Conservation (phyloP, 1,139 yeast genomes). For the Hemisphaericaspora xylofermentans region DNA sequence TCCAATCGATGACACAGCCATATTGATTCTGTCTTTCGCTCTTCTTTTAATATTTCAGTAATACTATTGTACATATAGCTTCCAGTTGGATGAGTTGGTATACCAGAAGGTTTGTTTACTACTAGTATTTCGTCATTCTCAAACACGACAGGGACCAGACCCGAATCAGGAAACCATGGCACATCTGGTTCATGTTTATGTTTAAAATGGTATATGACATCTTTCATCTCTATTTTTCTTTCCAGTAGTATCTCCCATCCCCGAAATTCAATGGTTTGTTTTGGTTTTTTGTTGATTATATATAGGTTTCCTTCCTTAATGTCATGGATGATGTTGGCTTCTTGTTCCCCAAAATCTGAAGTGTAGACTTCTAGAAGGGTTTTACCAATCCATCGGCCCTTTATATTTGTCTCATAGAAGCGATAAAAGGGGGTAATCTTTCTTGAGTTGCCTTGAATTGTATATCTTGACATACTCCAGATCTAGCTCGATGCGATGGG, state of each 20-base stretch:
- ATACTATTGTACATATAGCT: slow-evolving; percentile 59
- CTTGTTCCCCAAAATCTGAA: slow-evolving; percentile 43
- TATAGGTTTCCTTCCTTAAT: slow-evolving; percentile 26
- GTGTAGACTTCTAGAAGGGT: slow-evolving; percentile 44
- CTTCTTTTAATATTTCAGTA: slow-evolving; percentile 54
- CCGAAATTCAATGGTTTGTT: slow-evolving; percentile 17
- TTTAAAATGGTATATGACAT: slow-evolving; percentile 42
- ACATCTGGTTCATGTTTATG: slow-evolving; percentile 70
- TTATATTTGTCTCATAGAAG: slow-evolving; percentile 39
- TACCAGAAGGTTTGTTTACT: slow-evolving; percentile 70
- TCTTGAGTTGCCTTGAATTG: slow-evolving; percentile 42
- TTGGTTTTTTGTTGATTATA: slow-evolving; percentile 23
- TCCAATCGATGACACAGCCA: slow-evolving; percentile 73
- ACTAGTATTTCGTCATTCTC: slow-evolving; percentile 55
- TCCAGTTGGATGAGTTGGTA: slow-evolving; percentile 82
- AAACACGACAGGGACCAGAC: slow-evolving; percentile 39
- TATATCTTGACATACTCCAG: slow-evolving; percentile 12
- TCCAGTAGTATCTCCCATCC: slow-evolving; percentile 24
- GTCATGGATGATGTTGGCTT: slow-evolving; percentile 24
- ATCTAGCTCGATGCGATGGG: not conserved
- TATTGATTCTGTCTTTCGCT: slow-evolving; percentile 30
- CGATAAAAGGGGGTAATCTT: slow-evolving; percentile 48
- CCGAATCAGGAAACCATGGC: slow-evolving; percentile 17
- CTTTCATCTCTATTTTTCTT: slow-evolving; percentile 43
- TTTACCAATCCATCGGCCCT: slow-evolving; percentile 49